These are phyloP conservation scores for Microcos paniculata DNA, from an alignment of 345 rosid species.

Conservation along the genomic window DNA sequence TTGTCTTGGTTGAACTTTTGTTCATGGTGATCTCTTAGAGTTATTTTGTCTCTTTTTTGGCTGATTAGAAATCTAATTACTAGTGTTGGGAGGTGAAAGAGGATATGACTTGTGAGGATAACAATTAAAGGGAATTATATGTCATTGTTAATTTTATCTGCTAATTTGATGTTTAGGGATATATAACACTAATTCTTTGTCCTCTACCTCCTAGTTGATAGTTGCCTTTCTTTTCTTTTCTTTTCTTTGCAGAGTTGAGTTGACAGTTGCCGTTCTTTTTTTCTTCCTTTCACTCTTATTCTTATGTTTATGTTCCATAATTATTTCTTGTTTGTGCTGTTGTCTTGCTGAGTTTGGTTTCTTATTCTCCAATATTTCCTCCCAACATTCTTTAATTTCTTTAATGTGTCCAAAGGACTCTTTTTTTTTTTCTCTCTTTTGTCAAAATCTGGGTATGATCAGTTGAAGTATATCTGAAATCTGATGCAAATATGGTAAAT, in stretches of 20 bases:
- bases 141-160: constrained; percentile 12
- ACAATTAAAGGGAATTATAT: constrained; percentile 15
- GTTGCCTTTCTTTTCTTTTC: not conserved
- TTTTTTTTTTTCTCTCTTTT: too few relatives aligned
- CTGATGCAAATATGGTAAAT: not conserved
- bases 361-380: not conserved
- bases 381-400: not conserved
- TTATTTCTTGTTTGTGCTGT: not conserved
- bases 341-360: not conserved
- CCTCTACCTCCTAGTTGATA: not conserved
- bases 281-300: not conserved
- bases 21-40: not conserved
- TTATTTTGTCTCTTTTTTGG: not conserved
- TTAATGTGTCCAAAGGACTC: not conserved
- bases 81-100: constrained; percentile 15
- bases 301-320: not conserved
- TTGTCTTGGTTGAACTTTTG: not conserved
- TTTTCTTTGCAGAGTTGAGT: too few relatives aligned
- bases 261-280: constrained; percentile 4
- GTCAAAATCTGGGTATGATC: not conserved
- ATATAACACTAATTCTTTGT: constrained; percentile 10
- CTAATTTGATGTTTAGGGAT: not conserved
- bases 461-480: not conserved
- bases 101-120: constrained; percentile 13
- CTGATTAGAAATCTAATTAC: constrained; percentile 6